Percentiles rank a stretch among this genome's conserved stretches.
Conservation (phyloP, 441 rosid genomes). For the Jatropha podagrica region DNA sequence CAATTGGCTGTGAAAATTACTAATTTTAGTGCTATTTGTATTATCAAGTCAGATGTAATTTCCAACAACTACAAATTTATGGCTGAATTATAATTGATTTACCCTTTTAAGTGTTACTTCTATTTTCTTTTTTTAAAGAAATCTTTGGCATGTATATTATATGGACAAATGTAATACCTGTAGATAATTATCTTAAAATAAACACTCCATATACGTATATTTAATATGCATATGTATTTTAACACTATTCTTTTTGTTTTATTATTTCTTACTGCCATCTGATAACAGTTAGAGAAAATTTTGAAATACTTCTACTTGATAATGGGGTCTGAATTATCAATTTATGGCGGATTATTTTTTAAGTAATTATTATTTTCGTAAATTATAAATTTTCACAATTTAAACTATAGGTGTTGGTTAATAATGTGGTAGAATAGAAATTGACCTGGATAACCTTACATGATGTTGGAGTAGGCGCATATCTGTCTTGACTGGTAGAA, state of each 20-base stretch:
- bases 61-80: background rate
- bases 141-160: background rate
- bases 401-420: background rate
- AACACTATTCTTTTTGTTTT: background rate
- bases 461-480: background rate
- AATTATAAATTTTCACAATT: background rate
- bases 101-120: background rate
- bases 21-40: background rate
- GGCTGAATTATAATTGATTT: background rate
- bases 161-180: background rate
- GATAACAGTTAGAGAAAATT: background rate
- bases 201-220: background rate
- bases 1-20: background rate
- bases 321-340: background rate
- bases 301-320: background rate
- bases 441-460: background rate
- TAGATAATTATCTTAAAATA: background rate
- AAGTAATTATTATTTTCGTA: background rate
- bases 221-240: background rate
- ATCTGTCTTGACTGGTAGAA: background rate
- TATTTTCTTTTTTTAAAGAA: background rate
- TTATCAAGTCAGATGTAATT: background rate
- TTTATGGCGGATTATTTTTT: background rate
- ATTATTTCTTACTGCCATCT: background rate
- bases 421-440: background rate